These are phyloP conservation scores for Solanum boliviense DNA, from an alignment of 257 asterid genomes.

Conservation along the genomic window DNA sequence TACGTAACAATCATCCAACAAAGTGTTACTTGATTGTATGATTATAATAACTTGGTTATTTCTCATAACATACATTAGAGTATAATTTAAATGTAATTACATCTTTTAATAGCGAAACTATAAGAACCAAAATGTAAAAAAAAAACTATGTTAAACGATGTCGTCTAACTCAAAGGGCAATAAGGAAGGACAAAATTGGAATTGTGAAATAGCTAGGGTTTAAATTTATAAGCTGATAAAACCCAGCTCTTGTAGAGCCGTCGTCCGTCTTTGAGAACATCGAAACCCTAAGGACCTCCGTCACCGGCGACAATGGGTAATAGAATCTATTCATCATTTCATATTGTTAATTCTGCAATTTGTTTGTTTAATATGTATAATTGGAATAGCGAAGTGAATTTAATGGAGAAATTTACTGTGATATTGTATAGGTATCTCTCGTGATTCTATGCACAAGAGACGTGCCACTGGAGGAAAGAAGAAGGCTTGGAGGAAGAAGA, in stretches of 20 bases:
- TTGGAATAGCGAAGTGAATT: background rate
- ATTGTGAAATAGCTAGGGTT: background rate
- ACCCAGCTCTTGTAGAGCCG: background rate
- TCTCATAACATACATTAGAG: background rate
- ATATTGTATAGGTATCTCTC: constrained; percentile 24
- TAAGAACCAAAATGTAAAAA: background rate
- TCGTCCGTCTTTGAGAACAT: background rate
- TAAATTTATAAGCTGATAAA: background rate
- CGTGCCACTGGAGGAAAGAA: constrained; percentile 51
- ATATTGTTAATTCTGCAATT: background rate
- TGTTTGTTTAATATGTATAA: background rate
- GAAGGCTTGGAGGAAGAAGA: constrained; percentile 50
- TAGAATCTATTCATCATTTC: background rate
- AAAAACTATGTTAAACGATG: background rate
- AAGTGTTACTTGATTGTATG: background rate
- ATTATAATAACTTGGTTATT: background rate
- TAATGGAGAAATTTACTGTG: background rate
- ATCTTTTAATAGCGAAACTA: background rate
- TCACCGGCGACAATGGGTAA: constrained; percentile 9
- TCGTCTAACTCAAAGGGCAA: background rate
- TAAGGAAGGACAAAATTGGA: background rate
- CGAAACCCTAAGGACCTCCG: background rate
- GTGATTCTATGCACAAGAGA: constrained; percentile 51
- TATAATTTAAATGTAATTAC: background rate
- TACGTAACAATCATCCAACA: background rate